Conservation (phyloP, 257 asterid genomes). For the Voacanga thouarsii region DNA sequence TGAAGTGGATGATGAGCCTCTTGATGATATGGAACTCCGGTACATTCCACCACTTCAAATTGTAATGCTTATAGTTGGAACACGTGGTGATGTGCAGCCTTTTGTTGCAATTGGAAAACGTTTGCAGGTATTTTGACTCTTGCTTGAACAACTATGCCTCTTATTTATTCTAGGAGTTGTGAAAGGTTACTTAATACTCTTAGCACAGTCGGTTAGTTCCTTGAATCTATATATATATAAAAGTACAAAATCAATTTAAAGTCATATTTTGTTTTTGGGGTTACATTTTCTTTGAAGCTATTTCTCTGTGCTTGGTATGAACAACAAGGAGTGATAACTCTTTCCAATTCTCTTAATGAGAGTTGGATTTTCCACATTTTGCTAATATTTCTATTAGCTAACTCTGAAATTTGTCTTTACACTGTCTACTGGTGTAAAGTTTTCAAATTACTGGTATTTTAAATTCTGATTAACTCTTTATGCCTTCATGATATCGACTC, state of each 20-base stretch:
- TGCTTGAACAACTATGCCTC: neutral
- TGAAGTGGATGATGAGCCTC: constrained; percentile 58
- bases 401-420: neutral
- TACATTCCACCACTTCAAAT: constrained; percentile 80
- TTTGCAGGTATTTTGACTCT: constrained; percentile 51
- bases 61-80: constrained; percentile 94
- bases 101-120: constrained; percentile 90
- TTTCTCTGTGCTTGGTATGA: neutral
- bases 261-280: neutral
- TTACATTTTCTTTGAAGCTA: neutral
- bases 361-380: neutral
- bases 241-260: neutral
- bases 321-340: neutral
- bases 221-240: neutral
- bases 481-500: neutral
- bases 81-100: constrained; percentile 98
- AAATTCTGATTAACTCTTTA: neutral
- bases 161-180: neutral
- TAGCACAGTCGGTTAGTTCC: neutral
- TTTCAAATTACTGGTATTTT: neutral
- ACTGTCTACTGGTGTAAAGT: neutral
- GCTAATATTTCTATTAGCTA: neutral
- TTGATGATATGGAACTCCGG: constrained; percentile 60
- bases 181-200: neutral
- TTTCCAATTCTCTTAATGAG: neutral